Percentiles rank a stretch among this genome's conserved stretches.
Evolutionary conservation across 2,329 filamentous ascomycete species (phyloP).

Genomic region (Seiridium cupressi): DNA sequence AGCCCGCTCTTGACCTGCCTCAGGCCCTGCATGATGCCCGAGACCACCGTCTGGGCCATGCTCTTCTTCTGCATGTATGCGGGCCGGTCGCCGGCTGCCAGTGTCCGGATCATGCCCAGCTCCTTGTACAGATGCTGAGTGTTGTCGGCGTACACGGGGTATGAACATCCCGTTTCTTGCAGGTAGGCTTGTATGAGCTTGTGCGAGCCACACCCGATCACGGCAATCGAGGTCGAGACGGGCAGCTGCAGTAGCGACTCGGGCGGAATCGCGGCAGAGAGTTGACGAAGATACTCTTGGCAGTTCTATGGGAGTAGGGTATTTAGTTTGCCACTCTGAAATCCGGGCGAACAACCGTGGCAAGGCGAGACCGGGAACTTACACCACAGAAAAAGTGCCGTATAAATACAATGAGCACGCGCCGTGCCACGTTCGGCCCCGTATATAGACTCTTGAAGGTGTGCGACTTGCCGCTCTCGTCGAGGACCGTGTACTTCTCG

Average conservation of each 20-base stretch:
- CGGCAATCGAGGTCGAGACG: conserved; percentile 60
- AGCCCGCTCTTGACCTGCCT: conserved; percentile 56
- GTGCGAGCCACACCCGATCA: conserved; percentile 72
- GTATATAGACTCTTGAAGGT: conserved; percentile 64
- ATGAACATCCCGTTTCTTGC: conserved; percentile 61
- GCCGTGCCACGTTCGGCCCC: conserved; percentile 49
- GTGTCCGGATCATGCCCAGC: conserved; percentile 67
- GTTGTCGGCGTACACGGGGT: conserved; percentile 77
- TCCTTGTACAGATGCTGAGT: conserved; percentile 62
- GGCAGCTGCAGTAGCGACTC: conserved; percentile 48
- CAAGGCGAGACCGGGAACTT: conserved; percentile 31
- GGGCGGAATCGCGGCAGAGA: conserved; percentile 57
- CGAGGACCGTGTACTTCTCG: conserved; percentile 57
- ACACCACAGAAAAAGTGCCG: conserved; percentile 81
- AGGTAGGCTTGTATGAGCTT: conserved; percentile 67
- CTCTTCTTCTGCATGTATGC: conserved; percentile 59
- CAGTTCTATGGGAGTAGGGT: conserved; percentile 51
- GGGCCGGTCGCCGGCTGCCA: conserved; percentile 57
- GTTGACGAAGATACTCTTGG: conserved; percentile 68
- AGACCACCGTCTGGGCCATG: conserved; percentile 46
- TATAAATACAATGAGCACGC: conserved; percentile 71
- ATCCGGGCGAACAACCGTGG: neutral
- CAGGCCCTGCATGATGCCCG: conserved; percentile 58
- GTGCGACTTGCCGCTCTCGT: conserved; percentile 56
- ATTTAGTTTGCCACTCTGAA: neutral